phyloP scores from a whole-genome alignment of 306 rosid genomes.

The Vigna angularis region DNA sequence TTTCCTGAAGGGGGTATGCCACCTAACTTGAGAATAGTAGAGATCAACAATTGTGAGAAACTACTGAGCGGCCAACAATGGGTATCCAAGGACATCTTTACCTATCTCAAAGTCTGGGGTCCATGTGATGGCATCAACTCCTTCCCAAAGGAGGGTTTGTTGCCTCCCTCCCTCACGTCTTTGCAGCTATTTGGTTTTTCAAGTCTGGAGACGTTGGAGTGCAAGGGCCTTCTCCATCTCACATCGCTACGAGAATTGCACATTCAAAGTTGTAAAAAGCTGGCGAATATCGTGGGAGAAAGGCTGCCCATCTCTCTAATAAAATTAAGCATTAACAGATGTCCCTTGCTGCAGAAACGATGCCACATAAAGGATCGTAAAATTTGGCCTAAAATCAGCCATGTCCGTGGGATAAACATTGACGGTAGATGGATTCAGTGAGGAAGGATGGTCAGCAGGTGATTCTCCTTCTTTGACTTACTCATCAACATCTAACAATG shows the following conservation, averaged over 20 bases:
- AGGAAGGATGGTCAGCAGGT: too few relatives aligned
- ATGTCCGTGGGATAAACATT: too few relatives aligned
- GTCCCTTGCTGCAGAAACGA: not conserved
- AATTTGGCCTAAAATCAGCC: not conserved
- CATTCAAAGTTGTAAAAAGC: not conserved
- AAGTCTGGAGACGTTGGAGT: not conserved
- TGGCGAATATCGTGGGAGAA: not conserved
- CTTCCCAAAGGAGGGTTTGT: slow-evolving; percentile 7
- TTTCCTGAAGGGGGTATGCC: not conserved
- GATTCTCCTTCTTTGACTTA: too few relatives aligned
- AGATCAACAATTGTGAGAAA: not conserved
- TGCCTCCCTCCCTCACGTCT: not conserved
- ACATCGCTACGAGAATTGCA: not conserved
- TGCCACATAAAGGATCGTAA: not conserved
- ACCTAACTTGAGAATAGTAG: not conserved
- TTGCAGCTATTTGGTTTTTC: not conserved
- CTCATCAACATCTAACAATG: too few relatives aligned
- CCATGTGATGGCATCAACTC: slow-evolving; percentile 26
- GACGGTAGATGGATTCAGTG: too few relatives aligned
- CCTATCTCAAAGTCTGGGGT: fast-evolving
- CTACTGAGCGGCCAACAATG: not conserved
- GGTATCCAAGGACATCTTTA: not conserved
- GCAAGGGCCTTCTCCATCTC: slow-evolving; percentile 13
- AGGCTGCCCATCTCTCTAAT: not conserved
- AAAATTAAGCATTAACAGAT: not conserved